Base-by-base conservation (phyloP, 2,329 filamentous ascomycete genomes). In the Lizonia empirigonia region DNA sequence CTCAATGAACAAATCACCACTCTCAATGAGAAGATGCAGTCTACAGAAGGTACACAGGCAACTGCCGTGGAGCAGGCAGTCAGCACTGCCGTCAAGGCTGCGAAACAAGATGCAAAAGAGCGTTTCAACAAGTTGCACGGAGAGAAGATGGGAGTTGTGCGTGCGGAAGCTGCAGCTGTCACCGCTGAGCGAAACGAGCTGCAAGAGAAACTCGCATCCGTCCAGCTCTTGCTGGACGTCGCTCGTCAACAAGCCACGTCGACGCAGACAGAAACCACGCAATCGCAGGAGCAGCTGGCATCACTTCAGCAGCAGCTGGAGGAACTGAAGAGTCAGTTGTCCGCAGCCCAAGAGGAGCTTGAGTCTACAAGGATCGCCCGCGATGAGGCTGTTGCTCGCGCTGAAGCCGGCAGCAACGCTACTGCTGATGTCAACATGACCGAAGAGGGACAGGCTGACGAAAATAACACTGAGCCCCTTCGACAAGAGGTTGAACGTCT, bases 151-250 rank as follows among this genome's bases (percentile, higher is more conserved):
- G 48, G 22, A 7, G 50, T 80, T 34, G 79, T 80, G 58, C 76
- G 81, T 45, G 59, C 64, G 8, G 77, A 82, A 39, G 67, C 81
- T 7, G 76, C 80, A 46, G 64, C 71, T 5, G 72, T 75, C 13
- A 62, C 77, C 6, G 78, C 84, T 8, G 86, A 94, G 68, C 91
- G 90, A 71, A 79, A 85, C 15, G 78, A 78, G 2, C 78, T 90
- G 2, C 60, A 65, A 27, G 45, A 53, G 29, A 49, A 66, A 15
- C 50, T 71, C 24, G 50, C 59, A 18, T 40, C 53, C 26, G 45
- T 61, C 6, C 55, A 67, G 49, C 46, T 56, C 40, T 86, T 94
- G 68, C 91, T 90, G 71, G 80, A 85, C n/a, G 77, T 78, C 2
- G 79, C 90, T 6, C 58, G 60, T 20, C 56, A 61, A 32, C 60